Conservation (phyloP, 352 stramenopile species). For the Phytophthora hibernalis region DNA sequence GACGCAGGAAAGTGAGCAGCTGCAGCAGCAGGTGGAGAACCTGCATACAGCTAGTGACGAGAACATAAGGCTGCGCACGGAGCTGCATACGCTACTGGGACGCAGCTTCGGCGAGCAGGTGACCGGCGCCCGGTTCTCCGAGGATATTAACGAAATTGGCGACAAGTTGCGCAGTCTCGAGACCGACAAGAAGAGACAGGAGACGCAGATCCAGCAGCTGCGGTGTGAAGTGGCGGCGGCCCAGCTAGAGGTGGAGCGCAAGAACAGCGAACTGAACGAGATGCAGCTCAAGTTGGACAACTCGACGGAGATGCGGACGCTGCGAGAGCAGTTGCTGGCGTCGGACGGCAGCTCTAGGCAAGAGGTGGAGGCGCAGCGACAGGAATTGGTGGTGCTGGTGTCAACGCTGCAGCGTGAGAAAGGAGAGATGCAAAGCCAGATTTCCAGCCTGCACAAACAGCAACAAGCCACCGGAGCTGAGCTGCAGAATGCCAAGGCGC, state of each 20-base stretch:
- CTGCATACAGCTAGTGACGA: slow-evolving; percentile 52
- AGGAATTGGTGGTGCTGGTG: slow-evolving; percentile 52
- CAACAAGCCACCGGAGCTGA: slow-evolving; percentile 37
- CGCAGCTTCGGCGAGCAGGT: slow-evolving; percentile 10
- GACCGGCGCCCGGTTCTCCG: slow-evolving; percentile 30
- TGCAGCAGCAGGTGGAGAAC: slow-evolving; percentile 43
- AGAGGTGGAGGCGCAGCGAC: slow-evolving; percentile 51
- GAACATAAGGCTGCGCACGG: slow-evolving; percentile 45
- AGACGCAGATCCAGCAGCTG: slow-evolving; percentile 42
- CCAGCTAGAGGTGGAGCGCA: slow-evolving; percentile 50
- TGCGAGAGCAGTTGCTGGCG: slow-evolving; percentile 60
- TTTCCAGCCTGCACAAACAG: slow-evolving; percentile 35
- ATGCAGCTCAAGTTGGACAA: slow-evolving; percentile 62
- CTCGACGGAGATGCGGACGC: slow-evolving; percentile 40
- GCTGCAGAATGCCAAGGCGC: slow-evolving; percentile 45
- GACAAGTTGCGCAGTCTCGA: slow-evolving; percentile 45
- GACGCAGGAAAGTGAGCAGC: slow-evolving; percentile 47
- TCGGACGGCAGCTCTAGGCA: slow-evolving; percentile 54
- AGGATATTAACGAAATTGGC: slow-evolving; percentile 39
- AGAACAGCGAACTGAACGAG: slow-evolving; percentile 56
- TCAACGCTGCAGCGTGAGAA: slow-evolving; percentile 55
- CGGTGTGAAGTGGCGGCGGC: slow-evolving; percentile 39
- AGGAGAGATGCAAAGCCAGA: slow-evolving; percentile 33
- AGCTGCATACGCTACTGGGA: slow-evolving; percentile 44
- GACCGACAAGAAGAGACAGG: slow-evolving; percentile 38